Percentiles rank a stretch among this genome's conserved stretches.
phyloP scores from a whole-genome alignment of 768 basidiomycete species.

The Mycena albidolilacea region DNA sequence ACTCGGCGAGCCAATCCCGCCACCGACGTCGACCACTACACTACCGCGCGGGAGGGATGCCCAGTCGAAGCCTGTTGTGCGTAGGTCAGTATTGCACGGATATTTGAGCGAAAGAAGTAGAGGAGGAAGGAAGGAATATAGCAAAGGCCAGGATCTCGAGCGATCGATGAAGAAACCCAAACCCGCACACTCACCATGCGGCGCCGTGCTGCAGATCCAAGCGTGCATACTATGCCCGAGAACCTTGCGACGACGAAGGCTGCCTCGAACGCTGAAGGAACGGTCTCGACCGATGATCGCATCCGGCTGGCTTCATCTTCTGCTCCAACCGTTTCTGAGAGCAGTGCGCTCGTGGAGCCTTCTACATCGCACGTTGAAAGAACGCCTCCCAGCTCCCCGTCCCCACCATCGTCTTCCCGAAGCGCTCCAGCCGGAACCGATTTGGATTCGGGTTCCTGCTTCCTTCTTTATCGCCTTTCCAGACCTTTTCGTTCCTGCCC shows the following conservation, averaged over 20 bases:
- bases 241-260: constrained; percentile 46
- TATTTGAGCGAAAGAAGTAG: neutral
- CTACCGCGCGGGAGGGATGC: constrained; percentile 59
- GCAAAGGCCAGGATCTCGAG: no score
- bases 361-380: constrained; percentile 6
- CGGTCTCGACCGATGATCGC: constrained; percentile 15
- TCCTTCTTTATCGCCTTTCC: constrained; percentile 25
- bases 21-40: constrained; percentile 69
- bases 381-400: constrained; percentile 79
- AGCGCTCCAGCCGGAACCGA: constrained; percentile 72
- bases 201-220: constrained; percentile 50
- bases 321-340: constrained; percentile 40
- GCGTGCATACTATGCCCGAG: constrained; percentile 56
- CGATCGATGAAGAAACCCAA: neutral
- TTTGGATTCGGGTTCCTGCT: constrained; percentile 47
- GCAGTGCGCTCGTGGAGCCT: neutral
- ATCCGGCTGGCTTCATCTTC: constrained; percentile 54
- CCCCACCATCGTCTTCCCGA: constrained; percentile 84
- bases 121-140: neutral
- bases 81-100: neutral
- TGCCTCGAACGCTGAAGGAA: constrained; percentile 13
- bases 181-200: constrained; percentile 58
- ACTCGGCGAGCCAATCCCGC: constrained; percentile 65
- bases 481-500: neutral
- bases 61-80: constrained; percentile 64